Evolutionary conservation across 768 basidiomycete genomes (phyloP).

Genomic region (Phanerochaete sordida): DNA sequence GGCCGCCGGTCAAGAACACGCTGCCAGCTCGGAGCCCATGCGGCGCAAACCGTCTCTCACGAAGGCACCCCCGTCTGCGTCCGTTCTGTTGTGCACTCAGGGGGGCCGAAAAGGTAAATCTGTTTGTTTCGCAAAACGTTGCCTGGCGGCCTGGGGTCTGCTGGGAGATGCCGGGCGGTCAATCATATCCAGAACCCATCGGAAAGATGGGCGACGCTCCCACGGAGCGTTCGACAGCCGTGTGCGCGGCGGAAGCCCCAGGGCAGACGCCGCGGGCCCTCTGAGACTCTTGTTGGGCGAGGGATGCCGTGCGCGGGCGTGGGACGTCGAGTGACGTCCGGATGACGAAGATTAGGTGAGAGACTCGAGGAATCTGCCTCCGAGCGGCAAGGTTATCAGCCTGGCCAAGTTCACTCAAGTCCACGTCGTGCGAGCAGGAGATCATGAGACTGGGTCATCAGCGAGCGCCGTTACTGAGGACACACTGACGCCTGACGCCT

Average conservation of each 20-base stretch:
- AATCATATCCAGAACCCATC: slow-evolving; percentile 4
- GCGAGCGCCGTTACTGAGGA: slow-evolving; percentile 14
- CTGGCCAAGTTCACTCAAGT: background rate
- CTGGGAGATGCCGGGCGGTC: background rate
- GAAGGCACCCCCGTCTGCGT: too few species aligned
- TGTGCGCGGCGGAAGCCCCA: background rate
- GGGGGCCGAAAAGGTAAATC: background rate
- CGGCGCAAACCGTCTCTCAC: too few species aligned
- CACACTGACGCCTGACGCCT: slow-evolving; percentile 1
- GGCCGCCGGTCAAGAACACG: too few species aligned
- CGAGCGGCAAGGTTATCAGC: background rate
- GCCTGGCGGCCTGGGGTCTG: background rate
- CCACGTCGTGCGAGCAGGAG: slow-evolving; percentile 5
- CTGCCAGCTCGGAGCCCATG: too few species aligned
- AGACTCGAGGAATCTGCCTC: background rate
- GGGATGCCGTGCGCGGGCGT: background rate
- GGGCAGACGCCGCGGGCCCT: background rate
- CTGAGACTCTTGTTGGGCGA: background rate
- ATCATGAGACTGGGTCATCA: slow-evolving; percentile 19
- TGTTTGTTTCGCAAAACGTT: background rate
- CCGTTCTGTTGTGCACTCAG: too few species aligned
- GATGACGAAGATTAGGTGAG: background rate
- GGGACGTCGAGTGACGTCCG: background rate
- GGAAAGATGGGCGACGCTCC: background rate
- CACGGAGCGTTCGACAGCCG: background rate